These are phyloP conservation scores for Sedum album DNA, from an alignment of 164 flowering plant species.

Conservation along the genomic window DNA sequence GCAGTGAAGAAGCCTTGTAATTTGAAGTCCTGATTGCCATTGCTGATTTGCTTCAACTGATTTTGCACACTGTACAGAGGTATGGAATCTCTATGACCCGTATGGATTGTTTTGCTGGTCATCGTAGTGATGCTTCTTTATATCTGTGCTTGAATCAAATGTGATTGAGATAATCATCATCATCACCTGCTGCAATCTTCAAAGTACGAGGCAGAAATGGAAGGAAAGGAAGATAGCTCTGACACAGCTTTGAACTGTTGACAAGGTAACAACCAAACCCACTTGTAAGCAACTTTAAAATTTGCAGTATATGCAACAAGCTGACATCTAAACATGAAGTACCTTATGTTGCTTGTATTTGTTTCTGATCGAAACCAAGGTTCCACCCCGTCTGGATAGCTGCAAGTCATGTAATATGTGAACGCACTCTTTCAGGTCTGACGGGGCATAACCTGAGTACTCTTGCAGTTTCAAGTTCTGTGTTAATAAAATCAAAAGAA, in stretches of 20 bases:
- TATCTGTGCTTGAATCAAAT: neutral
- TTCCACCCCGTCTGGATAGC: slow-evolving; percentile 21
- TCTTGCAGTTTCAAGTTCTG: slow-evolving; percentile 22
- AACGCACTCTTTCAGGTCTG: slow-evolving; percentile 30
- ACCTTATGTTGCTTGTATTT: slow-evolving; percentile 41
- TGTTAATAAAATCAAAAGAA: neutral
- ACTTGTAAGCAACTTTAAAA: neutral
- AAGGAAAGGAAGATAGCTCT: slow-evolving; percentile 23
- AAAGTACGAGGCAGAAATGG: slow-evolving; percentile 23
- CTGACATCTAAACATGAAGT: neutral
- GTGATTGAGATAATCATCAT: neutral
- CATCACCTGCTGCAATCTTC: slow-evolving; percentile 15
- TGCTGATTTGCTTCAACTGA: too few species aligned
- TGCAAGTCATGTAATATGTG: slow-evolving; percentile 24
- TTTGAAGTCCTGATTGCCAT: too few species aligned
- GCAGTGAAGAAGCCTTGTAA: too few species aligned
- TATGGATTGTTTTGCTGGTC: neutral
- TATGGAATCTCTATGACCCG: neutral
- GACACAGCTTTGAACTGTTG: slow-evolving; percentile 36
- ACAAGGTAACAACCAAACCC: neutral
- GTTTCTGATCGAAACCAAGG: slow-evolving; percentile 25
- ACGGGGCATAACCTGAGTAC: slow-evolving; percentile 21
- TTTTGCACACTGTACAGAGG: neutral
- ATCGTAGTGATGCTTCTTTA: neutral
- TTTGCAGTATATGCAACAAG: neutral